Conservation (phyloP, 2,329 filamentous ascomycete species). For the Huntiella abstrusa region DNA sequence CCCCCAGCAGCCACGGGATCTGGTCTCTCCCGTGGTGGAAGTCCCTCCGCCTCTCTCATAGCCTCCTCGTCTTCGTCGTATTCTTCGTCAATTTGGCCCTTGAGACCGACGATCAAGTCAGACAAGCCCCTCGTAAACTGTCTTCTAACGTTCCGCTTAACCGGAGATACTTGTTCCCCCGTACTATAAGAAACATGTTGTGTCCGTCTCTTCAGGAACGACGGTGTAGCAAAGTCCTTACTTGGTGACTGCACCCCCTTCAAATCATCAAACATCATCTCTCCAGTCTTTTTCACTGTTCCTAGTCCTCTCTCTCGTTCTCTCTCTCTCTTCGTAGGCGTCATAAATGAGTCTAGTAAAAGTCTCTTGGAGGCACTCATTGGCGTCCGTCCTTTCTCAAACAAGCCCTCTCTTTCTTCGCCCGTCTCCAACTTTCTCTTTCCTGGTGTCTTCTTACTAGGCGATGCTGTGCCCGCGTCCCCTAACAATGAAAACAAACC, state of each 20-base stretch:
- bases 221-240: constrained; percentile 47
- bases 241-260: constrained; percentile 29
- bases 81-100: constrained; percentile 49
- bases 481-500: constrained; percentile 57
- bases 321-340: constrained; percentile 33
- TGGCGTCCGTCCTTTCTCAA: constrained; percentile 28
- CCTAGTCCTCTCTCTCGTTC: constrained; percentile 15
- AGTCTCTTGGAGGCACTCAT: constrained; percentile 40
- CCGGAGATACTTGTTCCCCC: neutral
- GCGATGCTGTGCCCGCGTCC: constrained; percentile 22
- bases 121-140: constrained; percentile 52
- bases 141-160: constrained; percentile 30
- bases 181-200: neutral
- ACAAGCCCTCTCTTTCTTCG: constrained; percentile 13
- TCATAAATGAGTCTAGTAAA: constrained; percentile 43
- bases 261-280: constrained; percentile 13
- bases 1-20: constrained; percentile 16
- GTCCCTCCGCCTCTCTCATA: constrained; percentile 47
- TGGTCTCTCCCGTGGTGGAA: neutral
- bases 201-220: constrained; percentile 35
- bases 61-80: constrained; percentile 59
- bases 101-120: constrained; percentile 51
- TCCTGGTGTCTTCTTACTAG: constrained; percentile 24
- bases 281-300: constrained; percentile 16
- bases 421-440: constrained; percentile 19